Percentiles rank a stretch among this genome's conserved stretches.
Conservation (phyloP, 768 basidiomycete genomes). For the Pulveroboletus sp. region DNA sequence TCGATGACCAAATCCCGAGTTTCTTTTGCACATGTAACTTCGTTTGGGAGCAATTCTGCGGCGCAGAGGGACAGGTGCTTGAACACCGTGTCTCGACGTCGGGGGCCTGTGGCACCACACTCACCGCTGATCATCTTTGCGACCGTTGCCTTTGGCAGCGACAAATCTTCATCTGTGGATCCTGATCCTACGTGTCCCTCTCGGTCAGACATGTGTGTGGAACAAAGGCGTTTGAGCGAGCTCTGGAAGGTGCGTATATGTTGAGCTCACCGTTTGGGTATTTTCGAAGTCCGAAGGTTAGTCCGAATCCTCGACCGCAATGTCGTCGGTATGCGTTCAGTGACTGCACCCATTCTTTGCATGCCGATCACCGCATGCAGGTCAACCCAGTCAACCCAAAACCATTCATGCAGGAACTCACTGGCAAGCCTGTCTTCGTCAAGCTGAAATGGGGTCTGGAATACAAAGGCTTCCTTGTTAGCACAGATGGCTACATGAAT, state of each 20-base stretch:
- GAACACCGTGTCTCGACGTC: constrained; percentile 6
- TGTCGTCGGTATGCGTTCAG: constrained; percentile 15
- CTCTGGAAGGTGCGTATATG: not conserved
- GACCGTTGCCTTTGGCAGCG: constrained; percentile 94
- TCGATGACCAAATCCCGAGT: constrained; percentile 96
- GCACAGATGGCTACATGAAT: constrained; percentile 99
- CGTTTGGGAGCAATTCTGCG: constrained; percentile 82
- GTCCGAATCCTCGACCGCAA: constrained; percentile 6
- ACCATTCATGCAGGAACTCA: constrained; percentile 97
- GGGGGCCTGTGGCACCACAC: constrained; percentile 7
- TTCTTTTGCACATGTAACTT: constrained; percentile 89
- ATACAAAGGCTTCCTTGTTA: constrained; percentile 98
- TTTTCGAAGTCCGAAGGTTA: constrained; percentile 38
- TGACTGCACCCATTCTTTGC: not conserved
- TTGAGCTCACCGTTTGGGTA: constrained; percentile 11
- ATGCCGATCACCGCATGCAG: constrained; percentile 33
- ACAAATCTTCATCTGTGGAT: constrained; percentile 85
- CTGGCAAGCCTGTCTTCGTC: constrained; percentile 94
- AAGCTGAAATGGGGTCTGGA: constrained; percentile 98
- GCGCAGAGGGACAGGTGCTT: not conserved
- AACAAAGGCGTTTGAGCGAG: constrained; percentile 6
- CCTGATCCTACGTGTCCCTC: constrained; percentile 69
- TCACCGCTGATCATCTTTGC: constrained; percentile 93
- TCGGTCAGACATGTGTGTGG: constrained; percentile 75
- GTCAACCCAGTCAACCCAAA: constrained; percentile 96